Evolutionary conservation across 768 basidiomycete genomes (phyloP).

Genomic region (Cytidiella melzeri): DNA sequence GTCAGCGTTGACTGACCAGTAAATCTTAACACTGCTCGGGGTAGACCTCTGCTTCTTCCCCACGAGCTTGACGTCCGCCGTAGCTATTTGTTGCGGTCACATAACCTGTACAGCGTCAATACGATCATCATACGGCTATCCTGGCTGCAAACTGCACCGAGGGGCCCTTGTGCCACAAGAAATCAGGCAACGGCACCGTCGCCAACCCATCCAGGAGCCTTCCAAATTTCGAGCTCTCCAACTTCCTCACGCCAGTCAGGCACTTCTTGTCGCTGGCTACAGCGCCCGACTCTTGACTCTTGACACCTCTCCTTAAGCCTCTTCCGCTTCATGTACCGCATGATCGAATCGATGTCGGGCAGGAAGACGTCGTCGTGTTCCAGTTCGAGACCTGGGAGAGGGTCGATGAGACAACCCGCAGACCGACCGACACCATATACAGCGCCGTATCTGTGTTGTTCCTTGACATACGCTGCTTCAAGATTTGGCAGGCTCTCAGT

Average conservation of each 20-base stretch:
- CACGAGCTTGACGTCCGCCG: too few relatives aligned
- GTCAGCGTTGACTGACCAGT: too few relatives aligned
- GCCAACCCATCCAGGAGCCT: constrained; percentile 58
- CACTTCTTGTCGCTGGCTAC: constrained; percentile 43
- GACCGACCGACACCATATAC: background rate
- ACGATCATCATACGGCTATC: too few relatives aligned
- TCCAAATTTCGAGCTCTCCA: constrained; percentile 42
- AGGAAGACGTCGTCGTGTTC: constrained; percentile 34
- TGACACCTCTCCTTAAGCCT: constrained; percentile 37
- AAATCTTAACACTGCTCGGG: too few relatives aligned
- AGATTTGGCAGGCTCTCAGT: constrained; percentile 42
- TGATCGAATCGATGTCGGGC: constrained; percentile 38
- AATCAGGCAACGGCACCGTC: constrained; percentile 27
- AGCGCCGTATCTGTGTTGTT: constrained; percentile 1
- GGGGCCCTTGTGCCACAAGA: too few relatives aligned
- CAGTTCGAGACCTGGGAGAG: constrained; percentile 24
- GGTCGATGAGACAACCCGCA: constrained; percentile 25
- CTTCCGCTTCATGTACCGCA: constrained; percentile 29
- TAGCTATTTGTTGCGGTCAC: too few relatives aligned
- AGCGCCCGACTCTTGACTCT: constrained; percentile 23
- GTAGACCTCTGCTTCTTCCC: too few relatives aligned
- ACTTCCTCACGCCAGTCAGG: constrained; percentile 51
- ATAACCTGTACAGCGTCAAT: too few relatives aligned
- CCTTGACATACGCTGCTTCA: constrained; percentile 64
- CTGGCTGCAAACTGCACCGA: too few relatives aligned